A percentile compares a stretch with the other conserved stretches of the same genome.
phyloP scores from a whole-genome alignment of 176 grass and related monocot species.

The Phoenix roebelenii region DNA sequence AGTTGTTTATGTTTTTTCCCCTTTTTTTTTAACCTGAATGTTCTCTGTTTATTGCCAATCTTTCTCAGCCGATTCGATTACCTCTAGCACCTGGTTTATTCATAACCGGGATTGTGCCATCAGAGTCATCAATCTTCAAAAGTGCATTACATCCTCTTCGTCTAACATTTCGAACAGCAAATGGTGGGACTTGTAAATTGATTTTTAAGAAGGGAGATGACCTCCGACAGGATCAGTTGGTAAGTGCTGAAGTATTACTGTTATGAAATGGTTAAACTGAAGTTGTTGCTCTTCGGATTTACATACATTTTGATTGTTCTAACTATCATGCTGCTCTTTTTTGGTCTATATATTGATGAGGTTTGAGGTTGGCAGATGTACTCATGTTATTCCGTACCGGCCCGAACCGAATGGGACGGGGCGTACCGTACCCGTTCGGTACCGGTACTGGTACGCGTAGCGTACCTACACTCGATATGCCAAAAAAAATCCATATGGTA shows the following conservation, averaged over 20 bases:
- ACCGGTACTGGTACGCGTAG: too few relatives aligned
- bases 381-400: too few relatives aligned
- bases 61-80: conserved; percentile 75
- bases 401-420: too few relatives aligned
- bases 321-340: too few relatives aligned
- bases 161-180: conserved; percentile 74
- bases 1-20: neutral
- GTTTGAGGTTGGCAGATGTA: too few relatives aligned
- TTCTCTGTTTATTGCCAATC: neutral
- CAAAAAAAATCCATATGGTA: too few relatives aligned
- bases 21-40: neutral
- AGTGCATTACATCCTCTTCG: conserved; percentile 73
- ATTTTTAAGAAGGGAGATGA: conserved; percentile 97
- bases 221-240: conserved; percentile 95
- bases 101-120: conserved; percentile 67
- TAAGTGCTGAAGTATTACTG: conserved; percentile 20
- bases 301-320: too few relatives aligned
- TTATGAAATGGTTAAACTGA: neutral
- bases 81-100: conserved; percentile 55
- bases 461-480: too few relatives aligned
- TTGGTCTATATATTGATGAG: too few relatives aligned
- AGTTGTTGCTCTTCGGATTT: too few relatives aligned
- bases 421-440: too few relatives aligned
- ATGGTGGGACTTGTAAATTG: conserved; percentile 57
- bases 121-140: conserved; percentile 92